phyloP scores from a whole-genome alignment of 2,329 filamentous ascomycete species.

The Fusarium veterinarium region DNA sequence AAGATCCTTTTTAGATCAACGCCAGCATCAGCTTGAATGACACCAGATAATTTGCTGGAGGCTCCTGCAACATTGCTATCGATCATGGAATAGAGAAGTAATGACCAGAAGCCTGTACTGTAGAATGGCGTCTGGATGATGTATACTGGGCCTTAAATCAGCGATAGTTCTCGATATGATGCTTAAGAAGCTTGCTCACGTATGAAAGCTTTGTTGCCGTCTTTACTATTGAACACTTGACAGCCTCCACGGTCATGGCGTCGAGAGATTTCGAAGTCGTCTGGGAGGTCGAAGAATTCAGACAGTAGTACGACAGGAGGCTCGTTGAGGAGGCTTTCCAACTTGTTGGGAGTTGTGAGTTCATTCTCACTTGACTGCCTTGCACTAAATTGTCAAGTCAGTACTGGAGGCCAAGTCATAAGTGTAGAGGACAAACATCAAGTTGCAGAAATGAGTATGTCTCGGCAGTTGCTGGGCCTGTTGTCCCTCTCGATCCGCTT shows the following conservation, averaged over 20 bases:
- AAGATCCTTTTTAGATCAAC: accelerated
- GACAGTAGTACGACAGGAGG: accelerated
- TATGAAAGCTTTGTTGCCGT: accelerated
- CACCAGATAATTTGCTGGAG: accelerated
- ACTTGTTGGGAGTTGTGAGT: not conserved
- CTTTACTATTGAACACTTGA: not conserved
- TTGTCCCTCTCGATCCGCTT: not conserved
- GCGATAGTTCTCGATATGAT: accelerated
- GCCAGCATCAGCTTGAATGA: not conserved
- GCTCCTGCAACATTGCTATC: accelerated
- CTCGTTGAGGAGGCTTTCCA: not conserved
- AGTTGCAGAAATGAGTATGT: not conserved
- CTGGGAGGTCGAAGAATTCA: not conserved
- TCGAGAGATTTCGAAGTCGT: not conserved
- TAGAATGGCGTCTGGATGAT: not conserved
- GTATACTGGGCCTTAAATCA: accelerated
- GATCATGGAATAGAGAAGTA: not conserved
- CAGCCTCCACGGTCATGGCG: not conserved
- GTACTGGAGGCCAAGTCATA: accelerated
- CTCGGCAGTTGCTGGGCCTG: not conserved
- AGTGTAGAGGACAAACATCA: not conserved
- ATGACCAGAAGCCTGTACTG: not conserved
- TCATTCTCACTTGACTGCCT: not conserved
- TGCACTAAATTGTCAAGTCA: not conserved
- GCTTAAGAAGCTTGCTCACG: not conserved